Evolutionary conservation across 305 asterid genomes (phyloP).

Genomic region (Fraxinus nigra): DNA sequence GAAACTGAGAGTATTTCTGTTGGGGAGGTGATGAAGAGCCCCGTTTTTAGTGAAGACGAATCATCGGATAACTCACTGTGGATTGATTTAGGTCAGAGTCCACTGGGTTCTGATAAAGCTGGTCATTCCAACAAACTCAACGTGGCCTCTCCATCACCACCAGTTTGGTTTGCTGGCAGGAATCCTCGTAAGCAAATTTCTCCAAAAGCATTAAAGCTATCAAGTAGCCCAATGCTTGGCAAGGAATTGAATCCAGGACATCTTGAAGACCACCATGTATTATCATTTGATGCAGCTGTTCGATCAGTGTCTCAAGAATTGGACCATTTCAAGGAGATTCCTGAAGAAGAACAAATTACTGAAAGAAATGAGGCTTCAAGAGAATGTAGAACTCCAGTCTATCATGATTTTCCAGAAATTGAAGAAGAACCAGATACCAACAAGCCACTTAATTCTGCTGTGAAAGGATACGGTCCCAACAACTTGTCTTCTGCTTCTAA

Average conservation of each 20-base stretch:
- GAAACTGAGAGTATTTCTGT: constrained; percentile 80
- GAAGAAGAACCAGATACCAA: constrained; percentile 56
- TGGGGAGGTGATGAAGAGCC: constrained; percentile 94
- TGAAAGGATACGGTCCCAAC: constrained; percentile 23
- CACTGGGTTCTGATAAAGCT: constrained; percentile 62
- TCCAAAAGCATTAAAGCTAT: constrained; percentile 59
- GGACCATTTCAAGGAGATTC: constrained; percentile 64
- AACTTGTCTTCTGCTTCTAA: constrained; percentile 17
- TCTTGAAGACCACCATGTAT: constrained; percentile 41
- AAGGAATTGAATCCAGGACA: constrained; percentile 46
- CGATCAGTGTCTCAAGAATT: constrained; percentile 80
- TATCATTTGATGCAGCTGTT: constrained; percentile 92
- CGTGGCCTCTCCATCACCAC: constrained; percentile 69
- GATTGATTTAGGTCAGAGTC: constrained; percentile 95
- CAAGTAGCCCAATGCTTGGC: constrained; percentile 60
- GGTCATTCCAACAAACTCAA: constrained; percentile 51
- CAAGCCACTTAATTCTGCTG: constrained; percentile 27
- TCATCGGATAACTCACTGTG: constrained; percentile 91
- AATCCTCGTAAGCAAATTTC: constrained; percentile 60
- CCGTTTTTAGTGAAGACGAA: constrained; percentile 90
- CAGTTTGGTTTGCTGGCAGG: constrained; percentile 79
- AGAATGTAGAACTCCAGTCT: constrained; percentile 27
- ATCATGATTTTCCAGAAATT: constrained; percentile 45
- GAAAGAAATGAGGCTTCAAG: constrained; percentile 26
- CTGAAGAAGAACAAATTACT: constrained; percentile 47